Percentiles rank a stretch among this genome's conserved stretches.
phyloP scores from a whole-genome alignment of 331 rosid genomes.

The Telfairia occidentalis region DNA sequence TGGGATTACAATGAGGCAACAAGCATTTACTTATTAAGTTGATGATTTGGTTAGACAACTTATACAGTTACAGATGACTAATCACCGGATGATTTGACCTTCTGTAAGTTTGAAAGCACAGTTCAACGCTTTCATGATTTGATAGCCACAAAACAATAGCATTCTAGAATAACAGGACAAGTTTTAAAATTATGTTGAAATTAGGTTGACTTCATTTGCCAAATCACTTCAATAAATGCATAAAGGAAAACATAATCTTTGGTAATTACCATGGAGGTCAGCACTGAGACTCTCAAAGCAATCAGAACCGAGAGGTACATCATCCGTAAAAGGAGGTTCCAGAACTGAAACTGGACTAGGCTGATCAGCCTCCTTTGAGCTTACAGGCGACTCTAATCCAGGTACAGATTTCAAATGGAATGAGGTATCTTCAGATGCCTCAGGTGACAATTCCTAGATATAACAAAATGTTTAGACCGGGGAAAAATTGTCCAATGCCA shows the following conservation, averaged over 20 bases:
- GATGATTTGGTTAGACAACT: background rate
- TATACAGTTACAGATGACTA: background rate
- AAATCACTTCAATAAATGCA: background rate
- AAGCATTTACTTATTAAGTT: background rate
- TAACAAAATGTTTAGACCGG: constrained; percentile 17
- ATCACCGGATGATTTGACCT: background rate
- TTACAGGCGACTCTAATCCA: constrained; percentile 39
- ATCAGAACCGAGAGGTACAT: constrained; percentile 69
- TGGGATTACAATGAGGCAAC: background rate
- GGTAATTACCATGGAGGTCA: constrained; percentile 67
- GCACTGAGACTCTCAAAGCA: constrained; percentile 86
- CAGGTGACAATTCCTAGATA: constrained; percentile 43
- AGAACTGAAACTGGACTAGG: constrained; percentile 97
- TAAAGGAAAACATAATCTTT: background rate
- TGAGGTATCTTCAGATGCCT: constrained; percentile 31
- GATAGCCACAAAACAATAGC: too few species aligned
- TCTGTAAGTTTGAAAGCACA: background rate
- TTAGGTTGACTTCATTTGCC: background rate
- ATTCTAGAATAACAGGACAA: background rate
- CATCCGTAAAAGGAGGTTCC: constrained; percentile 73
- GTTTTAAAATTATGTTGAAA: background rate
- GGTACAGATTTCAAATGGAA: constrained; percentile 27
- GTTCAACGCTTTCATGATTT: background rate
- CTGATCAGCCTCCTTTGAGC: constrained; percentile 77
- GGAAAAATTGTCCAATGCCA: background rate